Evolutionary conservation across 352 stramenopile species (phyloP).

Genomic region (Globisporangium emineosum): DNA sequence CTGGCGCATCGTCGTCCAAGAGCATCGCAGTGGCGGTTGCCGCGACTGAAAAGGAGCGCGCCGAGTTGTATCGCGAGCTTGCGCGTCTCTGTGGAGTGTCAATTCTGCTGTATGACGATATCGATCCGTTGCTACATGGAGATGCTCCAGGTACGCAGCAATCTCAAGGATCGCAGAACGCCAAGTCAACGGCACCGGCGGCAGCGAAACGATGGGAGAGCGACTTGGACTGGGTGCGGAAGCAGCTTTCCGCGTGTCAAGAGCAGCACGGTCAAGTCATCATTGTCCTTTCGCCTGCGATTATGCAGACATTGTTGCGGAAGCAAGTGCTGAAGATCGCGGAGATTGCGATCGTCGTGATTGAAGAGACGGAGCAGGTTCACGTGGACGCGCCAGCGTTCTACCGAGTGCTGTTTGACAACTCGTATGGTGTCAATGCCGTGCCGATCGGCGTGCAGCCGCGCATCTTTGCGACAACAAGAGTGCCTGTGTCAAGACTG

Average conservation of each 20-base stretch:
- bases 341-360: constrained; percentile 45
- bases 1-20: background rate
- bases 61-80: constrained; percentile 34
- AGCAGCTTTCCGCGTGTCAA: constrained; percentile 14
- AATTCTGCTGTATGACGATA: constrained; percentile 23
- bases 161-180: background rate
- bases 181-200: background rate
- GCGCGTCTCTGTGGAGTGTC: constrained; percentile 38
- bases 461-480: constrained; percentile 61
- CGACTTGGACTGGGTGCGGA: constrained; percentile 17
- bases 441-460: constrained; percentile 5
- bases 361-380: constrained; percentile 69
- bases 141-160: background rate
- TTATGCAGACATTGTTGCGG: constrained; percentile 39
- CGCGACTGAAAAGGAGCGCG: constrained; percentile 26
- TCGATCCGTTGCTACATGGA: background rate
- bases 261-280: constrained; percentile 27
- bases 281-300: constrained; percentile 41
- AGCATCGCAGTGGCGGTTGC: constrained; percentile 41
- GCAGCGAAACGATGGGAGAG: constrained; percentile 21
- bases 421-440: constrained; percentile 16
- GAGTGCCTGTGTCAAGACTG: constrained; percentile 46
- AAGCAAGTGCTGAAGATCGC: constrained; percentile 23
- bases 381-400: constrained; percentile 59
- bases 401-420: constrained; percentile 34